phyloP scores from a whole-genome alignment of 768 basidiomycete species.

The Bullera alba region DNA sequence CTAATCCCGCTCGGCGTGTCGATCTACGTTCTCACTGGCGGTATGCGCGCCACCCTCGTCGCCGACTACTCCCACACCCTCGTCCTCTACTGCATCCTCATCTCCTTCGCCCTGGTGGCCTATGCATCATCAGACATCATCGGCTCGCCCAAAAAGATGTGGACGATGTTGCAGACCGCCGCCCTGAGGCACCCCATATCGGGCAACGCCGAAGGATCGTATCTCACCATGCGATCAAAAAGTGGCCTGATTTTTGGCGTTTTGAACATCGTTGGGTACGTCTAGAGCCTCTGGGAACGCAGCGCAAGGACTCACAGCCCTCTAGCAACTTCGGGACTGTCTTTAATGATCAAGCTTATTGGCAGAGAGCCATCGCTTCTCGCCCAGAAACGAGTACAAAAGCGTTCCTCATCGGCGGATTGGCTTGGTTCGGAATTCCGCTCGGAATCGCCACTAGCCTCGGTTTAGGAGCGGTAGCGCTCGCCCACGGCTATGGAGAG shows the following conservation, averaged over 20 bases:
- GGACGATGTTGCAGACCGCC: slow-evolving; percentile 63
- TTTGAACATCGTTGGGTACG: slow-evolving; percentile 81
- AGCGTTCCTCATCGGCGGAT: slow-evolving; percentile 79
- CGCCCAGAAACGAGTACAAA: slow-evolving; percentile 78
- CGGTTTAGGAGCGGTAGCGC: slow-evolving; percentile 78
- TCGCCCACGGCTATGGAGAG: slow-evolving; percentile 54
- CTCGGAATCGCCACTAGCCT: slow-evolving; percentile 77
- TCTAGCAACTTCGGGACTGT: slow-evolving; percentile 47
- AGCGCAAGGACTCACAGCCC: neutral
- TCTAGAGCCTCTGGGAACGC: slow-evolving; percentile 35
- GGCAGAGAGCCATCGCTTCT: slow-evolving; percentile 83
- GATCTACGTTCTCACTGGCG: slow-evolving; percentile 56
- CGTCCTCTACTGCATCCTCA: slow-evolving; percentile 78
- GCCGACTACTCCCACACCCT: slow-evolving; percentile 69
- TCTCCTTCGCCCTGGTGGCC: slow-evolving; percentile 66
- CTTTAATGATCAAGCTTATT: slow-evolving; percentile 62
- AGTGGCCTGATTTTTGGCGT: slow-evolving; percentile 75
- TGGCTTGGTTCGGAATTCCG: slow-evolving; percentile 74
- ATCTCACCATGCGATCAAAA: slow-evolving; percentile 71
- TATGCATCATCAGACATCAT: slow-evolving; percentile 68
- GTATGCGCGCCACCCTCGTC: slow-evolving; percentile 44
- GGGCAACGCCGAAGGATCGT: slow-evolving; percentile 80
- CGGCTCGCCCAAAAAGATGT: slow-evolving; percentile 70
- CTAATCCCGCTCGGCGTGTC: slow-evolving; percentile 72
- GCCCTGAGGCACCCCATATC: slow-evolving; percentile 56